Evolutionary conservation across 2,329 filamentous ascomycete species (phyloP).

Genomic region (Dothistroma septosporum): DNA sequence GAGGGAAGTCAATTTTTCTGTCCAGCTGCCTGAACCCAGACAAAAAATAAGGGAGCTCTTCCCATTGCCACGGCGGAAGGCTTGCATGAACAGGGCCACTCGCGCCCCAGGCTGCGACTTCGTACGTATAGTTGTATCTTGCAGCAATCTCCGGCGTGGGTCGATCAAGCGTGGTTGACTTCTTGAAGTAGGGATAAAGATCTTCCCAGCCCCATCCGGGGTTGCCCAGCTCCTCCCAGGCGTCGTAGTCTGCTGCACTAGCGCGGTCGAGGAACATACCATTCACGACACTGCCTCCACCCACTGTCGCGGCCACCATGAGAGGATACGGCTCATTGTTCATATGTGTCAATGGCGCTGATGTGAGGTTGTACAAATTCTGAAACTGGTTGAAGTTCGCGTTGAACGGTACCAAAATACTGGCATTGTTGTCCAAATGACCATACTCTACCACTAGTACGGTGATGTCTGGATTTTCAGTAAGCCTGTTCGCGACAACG

Average conservation of each 20-base stretch:
- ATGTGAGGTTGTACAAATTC: constrained; percentile 11
- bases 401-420: constrained; percentile 13
- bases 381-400: constrained; percentile 12
- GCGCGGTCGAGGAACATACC: constrained; percentile 39
- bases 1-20: constrained; percentile 15
- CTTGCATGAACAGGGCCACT: constrained; percentile 13
- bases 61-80: constrained; percentile 12
- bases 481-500: constrained; percentile 26
- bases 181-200: constrained; percentile 22
- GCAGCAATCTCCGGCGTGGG: constrained; percentile 15
- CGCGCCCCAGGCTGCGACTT: constrained; percentile 9
- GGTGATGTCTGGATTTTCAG: constrained; percentile 28
- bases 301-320: constrained; percentile 29
- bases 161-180: constrained; percentile 13
- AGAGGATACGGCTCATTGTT: constrained; percentile 23
- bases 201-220: constrained; percentile 21
- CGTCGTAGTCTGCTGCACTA: constrained; percentile 37
- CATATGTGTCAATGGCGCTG: constrained; percentile 16
- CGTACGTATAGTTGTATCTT: constrained; percentile 19
- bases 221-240: constrained; percentile 35
- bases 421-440: constrained; percentile 9
- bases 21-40: constrained; percentile 8
- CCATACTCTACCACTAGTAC: constrained; percentile 26
- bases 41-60: constrained; percentile 7
- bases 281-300: constrained; percentile 38